phyloP scores from a whole-genome alignment of 345 rosid species.

The Kernera saxatilis region DNA sequence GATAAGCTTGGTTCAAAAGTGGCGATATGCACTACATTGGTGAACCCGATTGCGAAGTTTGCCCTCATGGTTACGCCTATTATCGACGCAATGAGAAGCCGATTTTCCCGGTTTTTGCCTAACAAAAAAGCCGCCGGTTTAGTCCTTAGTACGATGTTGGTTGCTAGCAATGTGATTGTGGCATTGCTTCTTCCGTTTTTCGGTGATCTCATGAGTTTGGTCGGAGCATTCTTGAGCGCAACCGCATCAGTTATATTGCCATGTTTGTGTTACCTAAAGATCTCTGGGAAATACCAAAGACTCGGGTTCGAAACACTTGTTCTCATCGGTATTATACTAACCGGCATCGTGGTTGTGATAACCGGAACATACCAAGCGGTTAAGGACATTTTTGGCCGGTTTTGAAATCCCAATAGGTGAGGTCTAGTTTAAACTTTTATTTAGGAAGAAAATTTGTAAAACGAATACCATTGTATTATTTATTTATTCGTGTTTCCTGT shows the following conservation, averaged over 20 bases:
- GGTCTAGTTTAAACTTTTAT: not conserved
- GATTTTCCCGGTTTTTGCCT: constrained; percentile 21
- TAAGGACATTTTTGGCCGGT: constrained; percentile 29
- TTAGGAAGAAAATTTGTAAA: not conserved
- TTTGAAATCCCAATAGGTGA: not conserved
- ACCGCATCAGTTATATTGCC: constrained; percentile 46
- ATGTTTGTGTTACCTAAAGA: constrained; percentile 51
- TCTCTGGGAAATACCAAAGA: constrained; percentile 35
- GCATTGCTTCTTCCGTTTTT: constrained; percentile 52
- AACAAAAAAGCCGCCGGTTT: constrained; percentile 26
- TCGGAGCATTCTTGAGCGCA: constrained; percentile 56
- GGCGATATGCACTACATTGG: constrained; percentile 66
- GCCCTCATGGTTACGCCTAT: constrained; percentile 59
- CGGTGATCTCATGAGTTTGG: constrained; percentile 50
- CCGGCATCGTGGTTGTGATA: constrained; percentile 32
- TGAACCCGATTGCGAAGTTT: constrained; percentile 53
- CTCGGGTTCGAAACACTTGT: constrained; percentile 31
- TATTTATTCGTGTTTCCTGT: not conserved
- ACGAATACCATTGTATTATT: not conserved
- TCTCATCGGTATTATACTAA: constrained; percentile 23
- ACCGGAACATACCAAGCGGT: constrained; percentile 54
- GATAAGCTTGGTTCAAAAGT: constrained; percentile 42
- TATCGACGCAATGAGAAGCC: constrained; percentile 33
- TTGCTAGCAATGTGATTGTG: constrained; percentile 41
- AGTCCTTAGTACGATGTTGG: constrained; percentile 38